Conservation (phyloP, 805 yeast species). For the Ogataea methylovora region DNA sequence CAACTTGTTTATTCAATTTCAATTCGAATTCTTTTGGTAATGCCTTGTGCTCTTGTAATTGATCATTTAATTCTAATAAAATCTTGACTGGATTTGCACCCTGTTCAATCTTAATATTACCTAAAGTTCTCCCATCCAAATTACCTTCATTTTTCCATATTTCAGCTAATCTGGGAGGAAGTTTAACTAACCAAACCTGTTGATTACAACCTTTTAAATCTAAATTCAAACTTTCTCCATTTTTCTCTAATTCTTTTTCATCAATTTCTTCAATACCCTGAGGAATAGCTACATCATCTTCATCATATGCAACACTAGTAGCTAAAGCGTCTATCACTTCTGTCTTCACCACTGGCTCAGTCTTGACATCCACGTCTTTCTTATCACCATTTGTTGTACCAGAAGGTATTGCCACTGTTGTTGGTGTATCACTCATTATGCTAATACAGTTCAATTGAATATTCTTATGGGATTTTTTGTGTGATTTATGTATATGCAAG, state of each 20-base stretch:
- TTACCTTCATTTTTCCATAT: conserved; percentile 63
- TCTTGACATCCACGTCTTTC: background rate
- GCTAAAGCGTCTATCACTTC: conserved; percentile 6
- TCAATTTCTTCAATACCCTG: conserved; percentile 27
- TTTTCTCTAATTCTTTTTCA: conserved; percentile 22
- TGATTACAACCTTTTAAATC: conserved; percentile 54
- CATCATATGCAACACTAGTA: conserved; percentile 19
- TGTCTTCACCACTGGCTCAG: background rate
- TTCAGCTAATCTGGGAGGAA: conserved; percentile 82
- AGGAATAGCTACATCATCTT: conserved; percentile 25
- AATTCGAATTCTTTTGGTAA: conserved; percentile 85
- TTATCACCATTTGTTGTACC: background rate
- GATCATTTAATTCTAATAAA: conserved; percentile 47
- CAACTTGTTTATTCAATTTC: conserved; percentile 67
- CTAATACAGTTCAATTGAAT: no score
- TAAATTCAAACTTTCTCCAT: conserved; percentile 70
- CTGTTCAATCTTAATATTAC: conserved; percentile 70
- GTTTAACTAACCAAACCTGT: conserved; percentile 86
- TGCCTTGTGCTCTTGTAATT: conserved; percentile 36
- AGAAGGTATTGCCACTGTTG: no score
- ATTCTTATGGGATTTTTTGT: no score
- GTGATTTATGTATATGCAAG: no score
- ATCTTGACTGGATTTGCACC: conserved; percentile 31
- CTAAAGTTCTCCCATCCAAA: conserved; percentile 68
- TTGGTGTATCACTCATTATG: no score